These are phyloP conservation scores for Saprolegnia parasitica DNA, from an alignment of 352 stramenopile species.

Conservation along the genomic window DNA sequence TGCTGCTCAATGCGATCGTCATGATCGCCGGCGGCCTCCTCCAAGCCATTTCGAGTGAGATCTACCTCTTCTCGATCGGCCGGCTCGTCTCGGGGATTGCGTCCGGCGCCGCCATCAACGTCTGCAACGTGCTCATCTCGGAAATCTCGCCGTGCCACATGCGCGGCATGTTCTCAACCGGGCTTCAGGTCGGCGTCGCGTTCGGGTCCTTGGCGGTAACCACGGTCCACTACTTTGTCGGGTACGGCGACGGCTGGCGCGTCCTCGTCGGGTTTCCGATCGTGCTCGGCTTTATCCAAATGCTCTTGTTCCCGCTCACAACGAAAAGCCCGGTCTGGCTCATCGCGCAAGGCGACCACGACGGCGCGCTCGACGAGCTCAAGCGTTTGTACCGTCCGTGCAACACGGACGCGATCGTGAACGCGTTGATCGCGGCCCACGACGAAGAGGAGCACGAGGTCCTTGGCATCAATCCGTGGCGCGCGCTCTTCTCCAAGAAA, in stretches of 20 bases:
- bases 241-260: conserved; percentile 31
- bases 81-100: conserved; percentile 40
- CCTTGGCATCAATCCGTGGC: neutral
- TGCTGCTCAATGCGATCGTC: conserved; percentile 38
- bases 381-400: conserved; percentile 13
- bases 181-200: conserved; percentile 39
- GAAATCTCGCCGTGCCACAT: conserved; percentile 41
- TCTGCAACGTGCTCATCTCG: conserved; percentile 39
- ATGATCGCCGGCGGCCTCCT: conserved; percentile 37
- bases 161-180: conserved; percentile 28
- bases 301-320: conserved; percentile 30
- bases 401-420: conserved; percentile 5
- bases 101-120: conserved; percentile 40
- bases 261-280: conserved; percentile 47
- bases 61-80: conserved; percentile 39
- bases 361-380: neutral
- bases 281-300: conserved; percentile 42
- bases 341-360: conserved; percentile 5
- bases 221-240: conserved; percentile 36
- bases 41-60: conserved; percentile 32
- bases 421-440: conserved; percentile 9
- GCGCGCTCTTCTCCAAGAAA: conserved; percentile 35
- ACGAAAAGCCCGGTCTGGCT: conserved; percentile 23
- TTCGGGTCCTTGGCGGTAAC: conserved; percentile 42
- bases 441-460: conserved; percentile 16